Conservation (phyloP, 352 stramenopile genomes). For the Paralagenidium karlingii region DNA sequence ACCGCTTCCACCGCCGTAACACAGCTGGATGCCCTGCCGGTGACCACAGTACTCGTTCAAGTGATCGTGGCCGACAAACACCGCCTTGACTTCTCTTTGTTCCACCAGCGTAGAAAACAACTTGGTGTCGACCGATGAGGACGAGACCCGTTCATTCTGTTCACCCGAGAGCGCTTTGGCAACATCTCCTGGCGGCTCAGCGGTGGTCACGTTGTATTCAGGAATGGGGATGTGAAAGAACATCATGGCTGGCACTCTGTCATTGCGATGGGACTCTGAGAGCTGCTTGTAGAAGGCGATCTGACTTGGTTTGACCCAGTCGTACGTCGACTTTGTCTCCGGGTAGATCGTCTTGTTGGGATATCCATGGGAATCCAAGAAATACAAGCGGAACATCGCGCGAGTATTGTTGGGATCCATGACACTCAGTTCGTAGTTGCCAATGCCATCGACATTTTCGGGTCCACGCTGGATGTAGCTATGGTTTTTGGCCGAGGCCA, state of each 20-base stretch:
- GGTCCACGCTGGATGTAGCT: slow-evolving; percentile 39
- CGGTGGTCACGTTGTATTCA: slow-evolving; percentile 22
- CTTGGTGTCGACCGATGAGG: slow-evolving; percentile 3
- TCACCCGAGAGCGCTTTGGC: neutral
- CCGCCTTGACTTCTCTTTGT: slow-evolving; percentile 14
- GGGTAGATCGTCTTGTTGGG: slow-evolving; percentile 16
- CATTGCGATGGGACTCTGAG: slow-evolving; percentile 8
- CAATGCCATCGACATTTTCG: slow-evolving; percentile 26
- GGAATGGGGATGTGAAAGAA: slow-evolving; percentile 52
- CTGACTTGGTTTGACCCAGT: slow-evolving; percentile 34
- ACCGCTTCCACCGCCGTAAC: slow-evolving; percentile 17
- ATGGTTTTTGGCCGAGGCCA: slow-evolving; percentile 16
- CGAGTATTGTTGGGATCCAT: slow-evolving; percentile 7
- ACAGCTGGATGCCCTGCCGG: slow-evolving; percentile 11
- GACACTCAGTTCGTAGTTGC: slow-evolving; percentile 50
- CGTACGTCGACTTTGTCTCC: slow-evolving; percentile 14
- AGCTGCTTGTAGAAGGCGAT: slow-evolving; percentile 24
- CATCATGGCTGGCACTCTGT: slow-evolving; percentile 20
- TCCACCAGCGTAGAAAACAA: slow-evolving; percentile 11
- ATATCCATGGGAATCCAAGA: slow-evolving; percentile 36
- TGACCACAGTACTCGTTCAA: slow-evolving; percentile 18
- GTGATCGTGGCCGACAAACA: no score
- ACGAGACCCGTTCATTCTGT: slow-evolving; percentile 2
- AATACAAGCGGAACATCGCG: slow-evolving; percentile 56
- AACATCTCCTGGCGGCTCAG: no score